Evolutionary conservation across 805 yeast species (phyloP).

Genomic region (Teunomyces pallodes): DNA sequence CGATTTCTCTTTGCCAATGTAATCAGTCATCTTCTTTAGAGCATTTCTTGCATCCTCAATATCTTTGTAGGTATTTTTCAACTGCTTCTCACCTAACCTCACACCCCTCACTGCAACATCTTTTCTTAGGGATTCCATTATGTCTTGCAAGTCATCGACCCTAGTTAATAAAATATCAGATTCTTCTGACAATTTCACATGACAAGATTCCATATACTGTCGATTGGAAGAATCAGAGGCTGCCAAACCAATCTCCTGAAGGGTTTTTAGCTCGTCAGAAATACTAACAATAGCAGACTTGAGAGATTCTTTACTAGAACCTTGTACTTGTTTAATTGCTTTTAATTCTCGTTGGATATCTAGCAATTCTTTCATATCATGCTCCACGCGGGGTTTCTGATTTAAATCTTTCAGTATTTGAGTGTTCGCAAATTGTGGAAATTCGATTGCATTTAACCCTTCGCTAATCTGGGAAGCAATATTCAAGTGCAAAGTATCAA

Average conservation of each 20-base stretch:
- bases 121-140: conserved; percentile 81
- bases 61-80: conserved; percentile 64
- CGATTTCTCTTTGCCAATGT: conserved; percentile 68
- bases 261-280: conserved; percentile 44
- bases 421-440: conserved; percentile 8
- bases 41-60: conserved; percentile 54
- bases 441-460: conserved; percentile 19
- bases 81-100: conserved; percentile 70
- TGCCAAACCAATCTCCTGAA: conserved; percentile 48
- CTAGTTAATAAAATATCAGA: conserved; percentile 71
- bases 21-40: conserved; percentile 54
- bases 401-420: background rate
- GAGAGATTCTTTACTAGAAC: conserved; percentile 40
- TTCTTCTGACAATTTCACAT: conserved; percentile 67
- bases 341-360: conserved; percentile 59
- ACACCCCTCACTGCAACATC: conserved; percentile 93
- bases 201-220: conserved; percentile 73
- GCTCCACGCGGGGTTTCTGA: background rate
- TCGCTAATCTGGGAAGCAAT: conserved; percentile 17
- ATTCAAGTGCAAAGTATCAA: conserved; percentile 14
- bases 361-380: conserved; percentile 27
- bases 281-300: conserved; percentile 44
- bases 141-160: conserved; percentile 89
- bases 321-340: conserved; percentile 56
- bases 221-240: conserved; percentile 38